Evolutionary conservation across 2,329 filamentous ascomycete species (phyloP).

Genomic region (Amauroascus verrucosus): DNA sequence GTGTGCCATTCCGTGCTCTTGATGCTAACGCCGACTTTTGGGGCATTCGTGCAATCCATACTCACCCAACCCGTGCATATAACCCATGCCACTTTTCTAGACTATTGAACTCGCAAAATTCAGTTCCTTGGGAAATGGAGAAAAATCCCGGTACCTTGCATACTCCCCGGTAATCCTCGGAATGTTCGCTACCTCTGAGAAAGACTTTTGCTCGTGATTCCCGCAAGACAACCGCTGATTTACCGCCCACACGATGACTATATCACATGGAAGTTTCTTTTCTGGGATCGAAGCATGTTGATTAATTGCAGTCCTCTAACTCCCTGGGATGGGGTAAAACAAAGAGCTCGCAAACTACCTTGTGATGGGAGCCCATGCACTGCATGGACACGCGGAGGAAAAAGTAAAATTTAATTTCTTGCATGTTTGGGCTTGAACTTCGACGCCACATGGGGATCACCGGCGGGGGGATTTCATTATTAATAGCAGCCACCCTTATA

Average conservation of each 20-base stretch:
- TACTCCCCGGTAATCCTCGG: not conserved
- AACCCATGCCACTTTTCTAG: no score
- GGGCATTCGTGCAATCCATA: not conserved
- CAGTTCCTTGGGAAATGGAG: not conserved
- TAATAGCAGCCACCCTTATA: no score
- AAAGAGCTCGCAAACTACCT: no score
- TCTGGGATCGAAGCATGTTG: no score
- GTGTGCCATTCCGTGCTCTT: no score
- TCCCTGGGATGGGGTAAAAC: not conserved
- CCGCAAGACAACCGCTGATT: no score
- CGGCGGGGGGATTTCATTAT: not conserved
- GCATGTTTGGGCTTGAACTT: not conserved
- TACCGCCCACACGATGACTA: no score
- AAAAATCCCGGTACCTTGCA: slow-evolving; percentile 1
- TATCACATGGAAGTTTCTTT: no score
- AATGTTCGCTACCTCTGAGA: not conserved
- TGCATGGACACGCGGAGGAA: not conserved
- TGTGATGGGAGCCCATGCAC: not conserved
- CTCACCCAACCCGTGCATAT: no score
- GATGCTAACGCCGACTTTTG: no score
- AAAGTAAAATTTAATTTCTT: not conserved
- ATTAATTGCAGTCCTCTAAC: no score
- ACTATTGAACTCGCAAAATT: not conserved
- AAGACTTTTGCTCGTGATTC: no score
- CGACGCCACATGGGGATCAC: not conserved